Evolutionary conservation across 345 rosid species (phyloP).

Genomic region (Gossypium herbaceum): DNA sequence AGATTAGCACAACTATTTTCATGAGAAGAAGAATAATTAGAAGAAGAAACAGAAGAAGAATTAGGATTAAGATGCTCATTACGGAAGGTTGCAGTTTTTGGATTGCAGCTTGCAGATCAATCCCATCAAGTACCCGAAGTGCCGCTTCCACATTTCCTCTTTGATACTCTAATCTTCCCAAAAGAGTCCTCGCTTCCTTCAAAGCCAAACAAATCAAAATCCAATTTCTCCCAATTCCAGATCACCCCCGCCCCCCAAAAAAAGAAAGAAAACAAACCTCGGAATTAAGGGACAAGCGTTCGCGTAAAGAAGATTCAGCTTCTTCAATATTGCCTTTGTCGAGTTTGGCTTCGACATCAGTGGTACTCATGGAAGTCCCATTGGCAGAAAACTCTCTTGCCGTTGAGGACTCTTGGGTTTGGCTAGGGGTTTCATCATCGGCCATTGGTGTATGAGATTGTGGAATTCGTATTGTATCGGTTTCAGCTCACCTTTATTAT

Average conservation of each 20-base stretch:
- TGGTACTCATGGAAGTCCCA: conserved; percentile 59
- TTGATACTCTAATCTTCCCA: conserved; percentile 89
- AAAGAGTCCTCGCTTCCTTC: conserved; percentile 96
- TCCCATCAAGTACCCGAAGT: conserved; percentile 88
- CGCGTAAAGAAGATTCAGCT: conserved; percentile 88
- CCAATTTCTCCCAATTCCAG: background rate
- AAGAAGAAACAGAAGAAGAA: background rate
- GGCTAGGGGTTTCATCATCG: conserved; percentile 18
- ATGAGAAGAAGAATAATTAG: conserved; percentile 19
- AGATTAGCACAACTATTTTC: conserved; percentile 49
- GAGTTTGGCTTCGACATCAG: conserved; percentile 85
- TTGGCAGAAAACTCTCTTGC: conserved; percentile 62
- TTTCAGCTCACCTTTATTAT: background rate
- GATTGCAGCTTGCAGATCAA: conserved; percentile 86
- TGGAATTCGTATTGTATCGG: background rate
- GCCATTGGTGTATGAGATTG: background rate
- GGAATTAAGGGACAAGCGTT: conserved; percentile 76
- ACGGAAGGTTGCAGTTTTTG: conserved; percentile 57
- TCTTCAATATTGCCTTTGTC: conserved; percentile 87
- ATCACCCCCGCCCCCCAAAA: background rate
- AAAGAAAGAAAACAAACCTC: conserved; percentile 42
- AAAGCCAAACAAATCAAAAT: conserved; percentile 2
- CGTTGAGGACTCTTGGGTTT: conserved; percentile 30
- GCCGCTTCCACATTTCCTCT: conserved; percentile 94
- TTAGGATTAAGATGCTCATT: conserved; percentile 37